A percentile compares a stretch with the other conserved stretches of the same genome.
Evolutionary conservation across 805 yeast species (phyloP).

Genomic region (Scheffersomyces spartinae): DNA sequence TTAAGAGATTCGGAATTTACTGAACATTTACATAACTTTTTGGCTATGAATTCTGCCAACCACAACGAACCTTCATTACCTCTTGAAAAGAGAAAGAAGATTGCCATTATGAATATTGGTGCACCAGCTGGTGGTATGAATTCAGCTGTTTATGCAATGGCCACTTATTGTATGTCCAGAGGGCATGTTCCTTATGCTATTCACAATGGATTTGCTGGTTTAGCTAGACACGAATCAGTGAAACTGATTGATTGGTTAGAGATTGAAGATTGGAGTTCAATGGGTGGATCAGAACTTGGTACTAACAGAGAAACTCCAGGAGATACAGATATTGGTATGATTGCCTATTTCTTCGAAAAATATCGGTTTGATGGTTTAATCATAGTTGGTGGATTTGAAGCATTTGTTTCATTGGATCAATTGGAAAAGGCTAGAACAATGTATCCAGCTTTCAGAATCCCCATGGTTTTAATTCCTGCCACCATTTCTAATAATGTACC

Average conservation of each 20-base stretch:
- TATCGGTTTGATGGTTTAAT: conserved; percentile 59
- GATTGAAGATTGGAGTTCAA: conserved; percentile 60
- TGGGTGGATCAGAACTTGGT: conserved; percentile 77
- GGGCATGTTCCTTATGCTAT: conserved; percentile 68
- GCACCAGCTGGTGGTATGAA: conserved; percentile 76
- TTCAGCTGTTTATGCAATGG: conserved; percentile 66
- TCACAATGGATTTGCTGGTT: conserved; percentile 65
- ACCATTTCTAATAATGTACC: conserved; percentile 76
- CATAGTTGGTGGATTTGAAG: conserved; percentile 76
- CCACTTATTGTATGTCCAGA: conserved; percentile 60
- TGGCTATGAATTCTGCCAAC: conserved; percentile 57
- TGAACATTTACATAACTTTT: conserved; percentile 51
- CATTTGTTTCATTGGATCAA: conserved; percentile 59
- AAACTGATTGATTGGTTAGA: conserved; percentile 54
- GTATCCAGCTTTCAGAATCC: conserved; percentile 66
- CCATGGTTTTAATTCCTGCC: conserved; percentile 70
- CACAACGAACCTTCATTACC: conserved; percentile 54
- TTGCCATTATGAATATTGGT: conserved; percentile 67
- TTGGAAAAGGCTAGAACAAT: conserved; percentile 46
- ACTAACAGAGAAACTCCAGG: conserved; percentile 64
- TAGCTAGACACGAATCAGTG: conserved; percentile 51
- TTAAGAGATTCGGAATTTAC: conserved; percentile 62
- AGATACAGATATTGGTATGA: conserved; percentile 54
- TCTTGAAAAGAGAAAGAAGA: conserved; percentile 39
- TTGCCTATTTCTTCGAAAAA: conserved; percentile 64